Conservation (phyloP, 2,329 filamentous ascomycete genomes). For the Sporothrix mexicana region DNA sequence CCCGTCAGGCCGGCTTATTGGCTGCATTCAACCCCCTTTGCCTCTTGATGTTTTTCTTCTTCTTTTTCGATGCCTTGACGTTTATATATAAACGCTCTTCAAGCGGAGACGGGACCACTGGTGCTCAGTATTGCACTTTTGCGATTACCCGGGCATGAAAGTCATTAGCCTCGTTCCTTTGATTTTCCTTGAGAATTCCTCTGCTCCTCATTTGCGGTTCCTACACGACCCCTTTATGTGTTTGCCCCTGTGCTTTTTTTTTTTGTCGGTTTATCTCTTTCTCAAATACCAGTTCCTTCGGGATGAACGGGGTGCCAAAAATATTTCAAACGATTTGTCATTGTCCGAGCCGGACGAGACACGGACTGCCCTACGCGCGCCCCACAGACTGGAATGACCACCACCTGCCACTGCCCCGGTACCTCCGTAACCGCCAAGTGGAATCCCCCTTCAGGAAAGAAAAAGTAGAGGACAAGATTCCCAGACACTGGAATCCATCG, state of each 20-base stretch:
- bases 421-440: not conserved
- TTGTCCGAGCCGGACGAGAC: constrained; percentile 31
- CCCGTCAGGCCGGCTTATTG: not conserved
- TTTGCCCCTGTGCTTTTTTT: not conserved
- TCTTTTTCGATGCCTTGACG: too few species aligned
- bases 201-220: not conserved
- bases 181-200: not conserved
- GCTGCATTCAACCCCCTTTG: not conserved
- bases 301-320: not conserved
- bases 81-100: not conserved
- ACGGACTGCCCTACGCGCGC: constrained; percentile 12
- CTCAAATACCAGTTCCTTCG: constrained; percentile 4
- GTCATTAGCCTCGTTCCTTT: not conserved
- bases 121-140: constrained; percentile 14
- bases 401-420: not conserved
- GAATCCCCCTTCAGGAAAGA: not conserved
- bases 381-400: not conserved
- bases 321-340: constrained; percentile 34
- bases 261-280: not conserved
- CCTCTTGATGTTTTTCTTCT: too few species aligned
- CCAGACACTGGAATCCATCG: not conserved
- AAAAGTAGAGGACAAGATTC: not conserved
- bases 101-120: not conserved
- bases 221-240: not conserved
- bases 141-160: not conserved